phyloP scores from a whole-genome alignment of 2,329 filamentous ascomycete genomes.

The Xylaria sp. region DNA sequence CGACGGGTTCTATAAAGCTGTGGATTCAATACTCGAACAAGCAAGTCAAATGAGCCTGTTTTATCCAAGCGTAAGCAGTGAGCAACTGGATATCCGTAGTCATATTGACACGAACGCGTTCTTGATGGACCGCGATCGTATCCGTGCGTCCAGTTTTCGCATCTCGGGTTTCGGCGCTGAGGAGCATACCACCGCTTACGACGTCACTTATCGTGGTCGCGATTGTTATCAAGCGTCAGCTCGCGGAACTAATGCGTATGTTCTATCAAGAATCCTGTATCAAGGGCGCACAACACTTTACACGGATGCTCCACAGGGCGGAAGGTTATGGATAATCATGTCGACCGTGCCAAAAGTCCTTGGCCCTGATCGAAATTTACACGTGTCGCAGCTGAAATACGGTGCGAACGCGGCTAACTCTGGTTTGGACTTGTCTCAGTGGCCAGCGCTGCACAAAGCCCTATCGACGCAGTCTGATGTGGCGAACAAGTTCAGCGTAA shows the following conservation, averaged over 20 bases:
- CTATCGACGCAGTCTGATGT: conserved; percentile 6
- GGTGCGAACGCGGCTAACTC: conserved; percentile 12
- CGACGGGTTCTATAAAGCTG: conserved; percentile 8
- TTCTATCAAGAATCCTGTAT: conserved; percentile 23
- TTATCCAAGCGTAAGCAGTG: background rate
- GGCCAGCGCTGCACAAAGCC: conserved; percentile 10
- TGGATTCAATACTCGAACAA: conserved; percentile 10
- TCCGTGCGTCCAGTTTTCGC: conserved; percentile 25
- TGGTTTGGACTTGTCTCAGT: conserved; percentile 17
- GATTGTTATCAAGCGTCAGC: conserved; percentile 18
- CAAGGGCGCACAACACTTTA: conserved; percentile 13
- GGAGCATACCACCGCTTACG: conserved; percentile 18
- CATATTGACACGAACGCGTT: conserved; percentile 7
- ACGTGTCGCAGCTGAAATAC: conserved; percentile 12
- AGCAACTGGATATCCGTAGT: background rate
- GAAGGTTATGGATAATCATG: conserved; percentile 14
- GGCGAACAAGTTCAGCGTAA: conserved; percentile 18
- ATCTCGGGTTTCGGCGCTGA: conserved; percentile 26
- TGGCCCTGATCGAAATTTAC: background rate
- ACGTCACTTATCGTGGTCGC: conserved; percentile 12
- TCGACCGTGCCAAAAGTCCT: background rate
- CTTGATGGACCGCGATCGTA: conserved; percentile 20
- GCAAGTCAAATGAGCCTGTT: conserved; percentile 17
- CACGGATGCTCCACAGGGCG: background rate
- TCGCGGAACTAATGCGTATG: conserved; percentile 13